Evolutionary conservation across 768 basidiomycete species (phyloP), one percentile per base, ranked within the genome.

Genomic region (Sporobolomyces pararoseus): DNA sequence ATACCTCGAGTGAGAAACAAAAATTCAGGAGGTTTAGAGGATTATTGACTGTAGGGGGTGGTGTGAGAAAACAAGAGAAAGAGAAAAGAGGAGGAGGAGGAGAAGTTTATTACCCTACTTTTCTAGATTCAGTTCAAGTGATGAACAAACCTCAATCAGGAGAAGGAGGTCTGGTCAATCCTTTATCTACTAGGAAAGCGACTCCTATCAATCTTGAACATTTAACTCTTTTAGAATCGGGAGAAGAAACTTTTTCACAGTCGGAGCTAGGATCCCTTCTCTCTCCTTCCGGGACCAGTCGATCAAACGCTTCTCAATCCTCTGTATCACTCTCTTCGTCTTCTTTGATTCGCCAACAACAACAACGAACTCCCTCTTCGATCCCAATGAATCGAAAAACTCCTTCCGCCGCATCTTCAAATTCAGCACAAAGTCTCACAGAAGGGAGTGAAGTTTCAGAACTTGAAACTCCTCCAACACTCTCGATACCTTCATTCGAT

Each of bases 131-230:
- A 16, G 57, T 60, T 16, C 12, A 25, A 14, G 34, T 51, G 51
- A 31, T n/a, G n/a, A n/a, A n/a, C n/a, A n/a, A n/a, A n/a, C 29
- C n/a, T n/a, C n/a, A n/a, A n/a, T n/a, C n/a, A n/a, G n/a, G n/a
- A 23, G 65, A 39, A 17, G 19, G 27, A 2, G 42, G 53, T 1
- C 3, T n/a, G 21, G 31, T 39, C 14, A 51, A 46, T 32, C 65
- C 65, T 34, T 29, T 60, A 3, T 52, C 50, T 35, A 60, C 58
- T 37, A 50, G 65, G 34, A 61, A 61, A 42, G 58, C 65, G 39
- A 66, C 65, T 14, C 42, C 25, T 5, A 42, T 66, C 34, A 16
- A 47, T 19, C 58, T 13, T 23, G 58, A 52, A 29, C 27, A 58
- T 14, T 17, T 66, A n/a, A 35, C 57, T 1, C 3, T 25, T 19